phyloP scores from a whole-genome alignment of 1,284 basidiomycete genomes.

The Agroathelia rolfsii region DNA sequence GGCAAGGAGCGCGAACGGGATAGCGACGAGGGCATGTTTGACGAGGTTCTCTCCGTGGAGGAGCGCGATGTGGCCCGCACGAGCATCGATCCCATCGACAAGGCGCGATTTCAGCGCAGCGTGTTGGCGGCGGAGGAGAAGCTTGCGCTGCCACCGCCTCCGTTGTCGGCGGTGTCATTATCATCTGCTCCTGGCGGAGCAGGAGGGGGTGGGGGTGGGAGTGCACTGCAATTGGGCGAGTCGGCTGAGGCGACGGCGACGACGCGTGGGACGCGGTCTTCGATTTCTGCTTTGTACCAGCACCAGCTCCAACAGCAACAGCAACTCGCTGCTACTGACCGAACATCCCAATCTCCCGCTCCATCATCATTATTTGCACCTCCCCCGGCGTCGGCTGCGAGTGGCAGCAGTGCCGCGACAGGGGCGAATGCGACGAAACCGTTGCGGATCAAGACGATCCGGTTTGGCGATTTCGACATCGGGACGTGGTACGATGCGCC shows the following conservation, averaged over 20 bases:
- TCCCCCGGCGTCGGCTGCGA: conserved; percentile 31
- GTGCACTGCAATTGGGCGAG: no score
- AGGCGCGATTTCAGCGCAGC: conserved; percentile 68
- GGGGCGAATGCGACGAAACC: conserved; percentile 20
- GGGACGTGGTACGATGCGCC: conserved; percentile 99
- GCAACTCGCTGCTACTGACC: conserved; percentile 26
- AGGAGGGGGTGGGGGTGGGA: no score
- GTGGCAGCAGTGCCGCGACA: conserved; percentile 24
- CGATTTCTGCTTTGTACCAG: no score
- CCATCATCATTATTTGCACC: conserved; percentile 16
- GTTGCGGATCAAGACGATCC: conserved; percentile 76
- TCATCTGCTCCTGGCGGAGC: no score
- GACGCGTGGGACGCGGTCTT: not conserved
- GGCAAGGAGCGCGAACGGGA: conserved; percentile 55
- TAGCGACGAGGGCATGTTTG: conserved; percentile 60
- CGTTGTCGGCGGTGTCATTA: conserved; percentile 6
- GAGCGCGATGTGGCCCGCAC: conserved; percentile 77
- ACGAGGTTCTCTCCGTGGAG: conserved; percentile 61
- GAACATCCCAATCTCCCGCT: conserved; percentile 22
- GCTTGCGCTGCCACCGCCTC: conserved; percentile 33
- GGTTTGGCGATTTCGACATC: conserved; percentile 92
- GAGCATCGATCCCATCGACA: conserved; percentile 57
- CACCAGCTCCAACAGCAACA: conserved; percentile 22
- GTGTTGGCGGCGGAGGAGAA: conserved; percentile 63
- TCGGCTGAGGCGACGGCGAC: no score